Conservation (phyloP, 345 rosid species). For the Psidium friedrichsthalianum region DNA sequence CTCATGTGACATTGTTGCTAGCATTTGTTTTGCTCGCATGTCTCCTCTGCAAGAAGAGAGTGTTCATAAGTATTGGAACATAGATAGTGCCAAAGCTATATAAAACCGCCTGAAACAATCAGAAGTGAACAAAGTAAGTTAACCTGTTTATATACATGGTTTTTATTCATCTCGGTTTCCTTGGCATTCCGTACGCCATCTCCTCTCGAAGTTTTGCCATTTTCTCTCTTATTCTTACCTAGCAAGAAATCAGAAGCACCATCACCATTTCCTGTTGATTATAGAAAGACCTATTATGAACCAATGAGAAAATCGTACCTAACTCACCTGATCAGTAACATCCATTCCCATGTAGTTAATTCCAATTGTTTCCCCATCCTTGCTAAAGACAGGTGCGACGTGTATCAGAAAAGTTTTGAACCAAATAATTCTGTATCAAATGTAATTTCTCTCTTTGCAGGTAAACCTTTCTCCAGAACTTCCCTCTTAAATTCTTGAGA, state of each 20-base stretch:
- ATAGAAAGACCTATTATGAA: neutral
- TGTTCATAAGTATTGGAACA: neutral
- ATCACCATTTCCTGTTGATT: neutral
- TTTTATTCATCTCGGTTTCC: constrained; percentile 85
- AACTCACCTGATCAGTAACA: constrained; percentile 77
- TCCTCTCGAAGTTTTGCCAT: constrained; percentile 88
- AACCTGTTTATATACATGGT: constrained; percentile 98
- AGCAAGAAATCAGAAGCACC: constrained; percentile 4
- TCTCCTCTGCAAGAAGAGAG: constrained; percentile 60
- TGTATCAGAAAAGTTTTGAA: constrained; percentile 72
- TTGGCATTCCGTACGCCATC: constrained; percentile 88
- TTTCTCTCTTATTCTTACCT: constrained; percentile 82
- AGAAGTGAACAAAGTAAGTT: neutral
- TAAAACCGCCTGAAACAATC: neutral
- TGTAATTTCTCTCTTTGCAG: constrained; percentile 90
- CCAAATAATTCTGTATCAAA: constrained; percentile 84
- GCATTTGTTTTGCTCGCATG: constrained; percentile 95
- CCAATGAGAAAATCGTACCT: neutral
- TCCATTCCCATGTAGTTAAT: constrained; percentile 98
- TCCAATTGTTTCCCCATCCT: constrained; percentile 78
- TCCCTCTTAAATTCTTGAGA: constrained; percentile 92
- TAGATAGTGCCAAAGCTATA: neutral
- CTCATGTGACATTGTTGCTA: constrained; percentile 98
- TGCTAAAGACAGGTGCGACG: constrained; percentile 89
- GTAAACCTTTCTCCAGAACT: constrained; percentile 75